A percentile compares a stretch with the other conserved stretches of the same genome.
These are phyloP conservation scores for Amphirosellinia nigrospora DNA, from an alignment of 495 filamentous ascomycete species.

Conservation along the genomic window DNA sequence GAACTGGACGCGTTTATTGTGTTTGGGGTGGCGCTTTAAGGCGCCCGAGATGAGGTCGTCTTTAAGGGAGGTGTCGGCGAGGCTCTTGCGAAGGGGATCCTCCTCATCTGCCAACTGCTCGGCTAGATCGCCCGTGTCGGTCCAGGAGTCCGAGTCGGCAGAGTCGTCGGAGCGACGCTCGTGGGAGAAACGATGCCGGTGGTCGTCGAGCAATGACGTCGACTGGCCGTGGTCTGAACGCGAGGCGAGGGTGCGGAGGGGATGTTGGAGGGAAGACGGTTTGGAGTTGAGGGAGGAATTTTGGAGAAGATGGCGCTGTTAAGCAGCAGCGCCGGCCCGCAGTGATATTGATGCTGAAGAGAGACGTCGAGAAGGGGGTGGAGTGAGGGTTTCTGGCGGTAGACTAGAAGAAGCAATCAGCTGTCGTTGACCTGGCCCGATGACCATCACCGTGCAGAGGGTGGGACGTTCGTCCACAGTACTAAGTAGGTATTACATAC, in stretches of 20 bases:
- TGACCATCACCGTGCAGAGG: constrained; percentile 26
- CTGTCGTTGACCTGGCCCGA: constrained; percentile 21
- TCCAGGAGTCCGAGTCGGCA: constrained; percentile 77
- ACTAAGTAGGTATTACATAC: constrained; percentile 11
- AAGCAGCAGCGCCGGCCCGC: constrained; percentile 65
- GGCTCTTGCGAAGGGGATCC: constrained; percentile 72
- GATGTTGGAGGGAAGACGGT: constrained; percentile 65
- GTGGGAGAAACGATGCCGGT: constrained; percentile 44
- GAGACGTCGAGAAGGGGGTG: constrained; percentile 38
- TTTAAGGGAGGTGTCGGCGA: constrained; percentile 65
- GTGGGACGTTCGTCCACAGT: constrained; percentile 16
- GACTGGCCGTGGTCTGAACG: constrained; percentile 43
- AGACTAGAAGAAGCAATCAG: constrained; percentile 28
- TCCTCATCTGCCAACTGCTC: constrained; percentile 85
- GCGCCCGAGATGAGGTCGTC: constrained; percentile 59
- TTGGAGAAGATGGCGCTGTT: constrained; percentile 62
- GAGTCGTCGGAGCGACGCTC: constrained; percentile 66
- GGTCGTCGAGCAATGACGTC: constrained; percentile 49
- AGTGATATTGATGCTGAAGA: constrained; percentile 38
- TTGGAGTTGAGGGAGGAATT: constrained; percentile 60
- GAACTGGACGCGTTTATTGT: constrained; percentile 55
- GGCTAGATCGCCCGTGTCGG: constrained; percentile 90
- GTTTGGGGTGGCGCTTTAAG: constrained; percentile 47
- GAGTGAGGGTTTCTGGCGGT: constrained; percentile 29
- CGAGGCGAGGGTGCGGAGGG: constrained; percentile 62